phyloP scores from a whole-genome alignment of 108 stramenopile species.

The Conticribra guillardii region DNA sequence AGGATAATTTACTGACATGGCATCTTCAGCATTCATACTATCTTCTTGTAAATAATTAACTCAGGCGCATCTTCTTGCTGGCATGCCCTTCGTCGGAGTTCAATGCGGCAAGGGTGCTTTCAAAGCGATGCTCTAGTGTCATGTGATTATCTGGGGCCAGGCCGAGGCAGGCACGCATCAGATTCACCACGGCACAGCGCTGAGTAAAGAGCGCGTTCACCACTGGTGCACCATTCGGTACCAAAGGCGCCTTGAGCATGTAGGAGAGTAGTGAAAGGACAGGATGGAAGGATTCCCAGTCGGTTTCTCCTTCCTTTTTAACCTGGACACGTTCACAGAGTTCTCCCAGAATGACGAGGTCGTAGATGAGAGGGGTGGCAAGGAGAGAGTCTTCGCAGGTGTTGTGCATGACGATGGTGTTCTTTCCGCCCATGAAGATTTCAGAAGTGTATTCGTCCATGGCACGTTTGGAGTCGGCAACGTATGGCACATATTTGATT shows the following conservation, averaged over 20 bases:
- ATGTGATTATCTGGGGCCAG: slow-evolving; percentile 95
- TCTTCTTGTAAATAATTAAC: slow-evolving; percentile 21
- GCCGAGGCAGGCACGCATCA: slow-evolving; percentile 96
- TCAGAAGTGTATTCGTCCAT: slow-evolving; percentile 99
- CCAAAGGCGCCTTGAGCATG: slow-evolving; percentile 98
- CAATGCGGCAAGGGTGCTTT: slow-evolving; percentile 63
- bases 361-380: slow-evolving; percentile 96
- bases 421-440: slow-evolving; percentile 98
- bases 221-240: slow-evolving; percentile 96
- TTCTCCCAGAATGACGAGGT: slow-evolving; percentile 95
- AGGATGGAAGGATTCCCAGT: slow-evolving; percentile 93
- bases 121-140: slow-evolving; percentile 93
- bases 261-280: slow-evolving; percentile 95
- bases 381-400: slow-evolving; percentile 98
- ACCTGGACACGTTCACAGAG: slow-evolving; percentile 92
- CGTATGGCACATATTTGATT: slow-evolving; percentile 98
- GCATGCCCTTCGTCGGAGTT: slow-evolving; percentile 18
- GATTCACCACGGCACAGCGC: slow-evolving; percentile 91
- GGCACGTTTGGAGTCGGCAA: slow-evolving; percentile 97
- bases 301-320: slow-evolving; percentile 66
- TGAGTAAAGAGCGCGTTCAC: slow-evolving; percentile 98
- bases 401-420: slow-evolving; percentile 99
- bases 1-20: too few species aligned
- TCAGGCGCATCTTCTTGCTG: slow-evolving; percentile 41
- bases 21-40: too few species aligned